Conservation (phyloP, 148 eudicot species). For the Rhododendron ovatum region DNA sequence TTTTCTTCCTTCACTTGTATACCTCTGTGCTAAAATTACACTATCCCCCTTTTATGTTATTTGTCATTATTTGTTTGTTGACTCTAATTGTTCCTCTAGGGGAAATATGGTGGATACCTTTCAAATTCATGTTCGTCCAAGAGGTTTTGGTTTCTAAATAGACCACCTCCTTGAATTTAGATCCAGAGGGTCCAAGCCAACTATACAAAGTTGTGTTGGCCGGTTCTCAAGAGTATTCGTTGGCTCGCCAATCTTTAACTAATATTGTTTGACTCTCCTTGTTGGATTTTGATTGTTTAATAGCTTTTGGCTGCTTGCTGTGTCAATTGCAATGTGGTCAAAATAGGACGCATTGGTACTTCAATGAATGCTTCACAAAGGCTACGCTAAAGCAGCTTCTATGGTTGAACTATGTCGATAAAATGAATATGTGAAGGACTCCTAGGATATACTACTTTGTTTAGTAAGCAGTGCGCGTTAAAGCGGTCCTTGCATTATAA, state of each 20-base stretch:
- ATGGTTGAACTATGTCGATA: neutral
- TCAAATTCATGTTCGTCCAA: constrained; percentile 54
- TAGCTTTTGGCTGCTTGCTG: neutral
- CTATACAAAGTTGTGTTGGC: neutral
- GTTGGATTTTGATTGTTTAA: neutral
- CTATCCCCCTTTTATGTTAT: neutral
- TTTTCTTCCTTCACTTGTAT: no score
- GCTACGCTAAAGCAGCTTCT: neutral
- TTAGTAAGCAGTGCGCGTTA: neutral
- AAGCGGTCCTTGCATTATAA: neutral
- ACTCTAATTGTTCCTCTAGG: constrained; percentile 28
- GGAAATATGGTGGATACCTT: constrained; percentile 99
- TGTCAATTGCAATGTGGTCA: neutral
- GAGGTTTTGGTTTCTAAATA: neutral
- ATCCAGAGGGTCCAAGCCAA: neutral
- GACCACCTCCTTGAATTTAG: neutral
- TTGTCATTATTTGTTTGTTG: constrained; percentile 1
- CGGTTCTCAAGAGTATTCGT: neutral
- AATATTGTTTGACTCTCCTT: neutral
- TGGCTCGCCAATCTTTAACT: neutral
- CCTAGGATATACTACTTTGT: neutral
- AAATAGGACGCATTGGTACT: neutral
- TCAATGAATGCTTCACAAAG: neutral
- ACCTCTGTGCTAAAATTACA: no score
- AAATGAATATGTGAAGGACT: neutral